Evolutionary conservation across 257 asterid species (phyloP).

Genomic region (Mentha longifolia): DNA sequence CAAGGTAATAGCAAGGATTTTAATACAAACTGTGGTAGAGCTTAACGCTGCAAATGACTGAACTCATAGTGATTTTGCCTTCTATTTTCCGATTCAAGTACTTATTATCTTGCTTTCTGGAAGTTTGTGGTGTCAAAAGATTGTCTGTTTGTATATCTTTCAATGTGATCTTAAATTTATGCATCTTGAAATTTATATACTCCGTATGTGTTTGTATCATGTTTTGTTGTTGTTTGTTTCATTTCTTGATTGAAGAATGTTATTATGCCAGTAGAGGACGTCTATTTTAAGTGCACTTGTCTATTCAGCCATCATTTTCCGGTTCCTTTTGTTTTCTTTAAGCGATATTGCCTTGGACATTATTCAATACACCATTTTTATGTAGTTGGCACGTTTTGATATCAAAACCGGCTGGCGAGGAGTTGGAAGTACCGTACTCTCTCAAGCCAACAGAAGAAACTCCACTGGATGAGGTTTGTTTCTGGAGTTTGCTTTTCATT

Average conservation of each 20-base stretch:
- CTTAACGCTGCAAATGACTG: slow-evolving; percentile 10
- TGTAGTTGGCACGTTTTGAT: slow-evolving; percentile 84
- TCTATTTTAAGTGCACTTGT: slow-evolving; percentile 21
- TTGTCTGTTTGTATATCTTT: slow-evolving; percentile 14
- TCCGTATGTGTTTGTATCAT: not conserved
- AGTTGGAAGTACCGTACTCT: slow-evolving; percentile 76
- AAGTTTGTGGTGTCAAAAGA: not conserved
- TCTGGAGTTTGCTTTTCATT: slow-evolving; percentile 15
- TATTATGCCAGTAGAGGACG: slow-evolving; percentile 11
- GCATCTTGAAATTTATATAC: not conserved
- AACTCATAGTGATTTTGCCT: not conserved
- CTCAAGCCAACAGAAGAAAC: slow-evolving; percentile 66
- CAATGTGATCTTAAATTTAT: slow-evolving; percentile 22
- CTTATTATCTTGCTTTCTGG: slow-evolving; percentile 4
- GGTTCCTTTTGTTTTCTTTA: not conserved
- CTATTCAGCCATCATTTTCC: slow-evolving; percentile 16
- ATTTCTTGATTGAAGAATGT: slow-evolving; percentile 13
- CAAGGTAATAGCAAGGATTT: not conserved
- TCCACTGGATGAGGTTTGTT: slow-evolving; percentile 79
- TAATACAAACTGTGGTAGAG: slow-evolving; percentile 7
- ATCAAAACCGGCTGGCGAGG: slow-evolving; percentile 83
- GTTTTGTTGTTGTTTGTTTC: slow-evolving; percentile 5
- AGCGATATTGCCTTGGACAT: slow-evolving; percentile 29
- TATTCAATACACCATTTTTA: slow-evolving; percentile 33
- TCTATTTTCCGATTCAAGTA: not conserved